A percentile compares a stretch with the other conserved stretches of the same genome.
These are phyloP conservation scores for Luvunga scandens DNA, from an alignment of 345 rosid genomes.

Conservation along the genomic window DNA sequence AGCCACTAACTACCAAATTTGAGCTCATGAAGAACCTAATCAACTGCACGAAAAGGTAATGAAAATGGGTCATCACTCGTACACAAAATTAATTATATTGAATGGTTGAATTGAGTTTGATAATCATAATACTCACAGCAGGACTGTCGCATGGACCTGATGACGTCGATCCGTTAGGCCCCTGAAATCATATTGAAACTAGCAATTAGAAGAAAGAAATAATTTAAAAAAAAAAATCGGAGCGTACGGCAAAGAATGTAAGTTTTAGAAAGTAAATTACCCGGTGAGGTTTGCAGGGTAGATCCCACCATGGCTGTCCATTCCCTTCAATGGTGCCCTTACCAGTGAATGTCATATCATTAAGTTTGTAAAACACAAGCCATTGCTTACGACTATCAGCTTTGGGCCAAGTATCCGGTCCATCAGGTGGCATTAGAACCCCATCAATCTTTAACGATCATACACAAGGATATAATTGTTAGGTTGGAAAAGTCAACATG, in stretches of 20 bases:
- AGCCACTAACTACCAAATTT: slow-evolving; percentile 61
- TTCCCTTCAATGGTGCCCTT: slow-evolving; percentile 90
- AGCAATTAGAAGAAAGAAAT: not conserved
- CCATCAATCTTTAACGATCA: slow-evolving; percentile 60
- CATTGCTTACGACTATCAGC: slow-evolving; percentile 74
- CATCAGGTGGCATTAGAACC: slow-evolving; percentile 80
- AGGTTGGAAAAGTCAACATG: not conserved
- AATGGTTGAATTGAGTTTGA: not conserved
- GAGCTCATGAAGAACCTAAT: slow-evolving; percentile 96
- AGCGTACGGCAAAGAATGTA: not conserved
- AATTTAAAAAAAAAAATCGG: not conserved
- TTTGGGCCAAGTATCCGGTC: slow-evolving; percentile 85
- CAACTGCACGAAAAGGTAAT: slow-evolving; percentile 39
- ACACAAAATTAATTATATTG: not conserved
- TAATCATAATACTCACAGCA: slow-evolving; percentile 49
- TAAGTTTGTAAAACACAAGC: slow-evolving; percentile 84
- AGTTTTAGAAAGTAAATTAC: slow-evolving; percentile 31
- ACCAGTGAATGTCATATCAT: slow-evolving; percentile 64
- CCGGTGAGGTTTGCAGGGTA: slow-evolving; percentile 98
- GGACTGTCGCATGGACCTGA: slow-evolving; percentile 86
- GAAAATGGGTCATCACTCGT: not conserved
- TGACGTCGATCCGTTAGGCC: slow-evolving; percentile 58
- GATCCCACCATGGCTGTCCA: slow-evolving; percentile 97
- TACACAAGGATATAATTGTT: not conserved
- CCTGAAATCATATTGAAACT: slow-evolving; percentile 39